phyloP scores from a whole-genome alignment of 148 eudicot genomes.

The Rhododendron kiyosumense region DNA sequence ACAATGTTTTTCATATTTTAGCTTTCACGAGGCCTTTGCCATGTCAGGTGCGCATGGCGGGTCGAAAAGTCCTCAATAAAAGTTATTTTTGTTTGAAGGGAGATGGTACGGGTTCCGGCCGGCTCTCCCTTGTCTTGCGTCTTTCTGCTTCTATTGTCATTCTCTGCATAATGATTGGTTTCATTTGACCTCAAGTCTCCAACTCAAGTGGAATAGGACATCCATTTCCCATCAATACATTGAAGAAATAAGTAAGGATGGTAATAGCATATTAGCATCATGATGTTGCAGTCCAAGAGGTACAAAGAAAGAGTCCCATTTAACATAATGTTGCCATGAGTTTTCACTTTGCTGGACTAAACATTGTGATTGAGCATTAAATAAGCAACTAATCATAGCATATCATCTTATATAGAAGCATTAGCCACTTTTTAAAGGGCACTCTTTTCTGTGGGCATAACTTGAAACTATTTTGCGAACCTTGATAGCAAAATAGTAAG shows the following conservation, averaged over 20 bases:
- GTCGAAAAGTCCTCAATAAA: conserved; percentile 28
- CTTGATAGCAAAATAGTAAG: too few species aligned
- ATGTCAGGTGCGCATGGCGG: conserved; percentile 68
- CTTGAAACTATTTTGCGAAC: too few species aligned
- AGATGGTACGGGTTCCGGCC: conserved; percentile 64
- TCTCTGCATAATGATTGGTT: not conserved
- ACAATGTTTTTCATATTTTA: not conserved
- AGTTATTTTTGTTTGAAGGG: conserved; percentile 30
- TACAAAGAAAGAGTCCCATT: not conserved
- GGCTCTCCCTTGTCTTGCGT: conserved; percentile 40
- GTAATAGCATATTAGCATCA: not conserved
- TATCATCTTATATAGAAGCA: not conserved
- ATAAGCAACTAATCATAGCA: not conserved
- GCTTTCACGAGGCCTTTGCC: conserved; percentile 49
- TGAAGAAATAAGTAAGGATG: not conserved
- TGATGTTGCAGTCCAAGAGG: not conserved
- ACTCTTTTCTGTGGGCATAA: not conserved
- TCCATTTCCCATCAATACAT: not conserved
- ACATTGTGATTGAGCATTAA: not conserved
- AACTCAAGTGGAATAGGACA: not conserved
- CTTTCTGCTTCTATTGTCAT: conserved; percentile 5
- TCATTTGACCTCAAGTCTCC: not conserved
- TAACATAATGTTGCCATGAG: not conserved
- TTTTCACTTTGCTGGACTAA: not conserved
- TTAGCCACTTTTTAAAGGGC: not conserved